Evolutionary conservation across 169 alveolate species (phyloP).

Genomic region (Eimeria sp.): DNA sequence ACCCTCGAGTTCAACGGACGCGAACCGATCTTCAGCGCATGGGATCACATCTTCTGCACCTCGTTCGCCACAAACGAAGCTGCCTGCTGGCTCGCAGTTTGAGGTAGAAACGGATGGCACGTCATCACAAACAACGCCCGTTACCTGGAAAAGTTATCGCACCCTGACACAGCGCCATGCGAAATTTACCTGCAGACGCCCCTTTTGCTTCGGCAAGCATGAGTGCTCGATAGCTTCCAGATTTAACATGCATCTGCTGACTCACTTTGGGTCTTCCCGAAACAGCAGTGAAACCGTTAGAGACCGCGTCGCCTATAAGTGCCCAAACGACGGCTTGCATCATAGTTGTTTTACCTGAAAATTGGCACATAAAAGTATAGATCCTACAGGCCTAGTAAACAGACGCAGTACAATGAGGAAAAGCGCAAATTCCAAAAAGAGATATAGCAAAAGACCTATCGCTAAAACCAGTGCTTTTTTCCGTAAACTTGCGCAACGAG

Average conservation of each 20-base stretch:
- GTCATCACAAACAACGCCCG: slow-evolving; percentile 74
- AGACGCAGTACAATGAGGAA: not conserved
- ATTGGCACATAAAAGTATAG: not conserved
- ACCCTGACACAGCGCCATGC: not conserved
- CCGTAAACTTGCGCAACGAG: too few species aligned
- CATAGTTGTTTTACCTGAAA: slow-evolving; percentile 65
- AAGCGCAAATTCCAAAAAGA: not conserved
- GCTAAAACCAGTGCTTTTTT: too few species aligned
- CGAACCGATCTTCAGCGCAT: slow-evolving; percentile 53
- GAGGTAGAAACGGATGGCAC: slow-evolving; percentile 12
- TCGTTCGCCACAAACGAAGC: not conserved
- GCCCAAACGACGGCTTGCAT: slow-evolving; percentile 78
- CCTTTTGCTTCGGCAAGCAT: not conserved
- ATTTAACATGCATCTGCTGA: not conserved
- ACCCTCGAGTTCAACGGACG: slow-evolving; percentile 74
- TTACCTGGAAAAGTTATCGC: slow-evolving; percentile 27
- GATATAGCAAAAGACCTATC: too few species aligned
- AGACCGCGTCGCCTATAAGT: slow-evolving; percentile 39
- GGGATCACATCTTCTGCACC: not conserved
- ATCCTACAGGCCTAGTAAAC: not conserved
- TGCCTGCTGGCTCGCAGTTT: not conserved
- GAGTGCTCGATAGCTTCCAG: not conserved
- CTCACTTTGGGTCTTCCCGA: slow-evolving; percentile 63
- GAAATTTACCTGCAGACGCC: not conserved
- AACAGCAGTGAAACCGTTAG: slow-evolving; percentile 33